Conservation (phyloP, 306 rosid genomes). For the Prosopis cineraria region DNA sequence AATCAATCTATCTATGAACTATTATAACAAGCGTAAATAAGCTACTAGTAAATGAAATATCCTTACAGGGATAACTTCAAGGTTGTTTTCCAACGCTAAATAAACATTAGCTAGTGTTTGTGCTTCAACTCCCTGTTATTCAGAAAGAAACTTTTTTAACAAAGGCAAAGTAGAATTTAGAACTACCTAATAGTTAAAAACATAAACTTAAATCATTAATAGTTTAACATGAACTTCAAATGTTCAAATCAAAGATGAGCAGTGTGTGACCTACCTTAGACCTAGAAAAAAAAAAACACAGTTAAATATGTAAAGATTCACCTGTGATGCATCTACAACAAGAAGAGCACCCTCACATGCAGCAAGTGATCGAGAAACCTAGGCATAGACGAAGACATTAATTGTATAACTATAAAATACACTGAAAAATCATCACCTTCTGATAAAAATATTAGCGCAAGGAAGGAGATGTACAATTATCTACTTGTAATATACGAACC, state of each 20-base stretch:
- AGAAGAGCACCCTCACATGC: slow-evolving; percentile 98
- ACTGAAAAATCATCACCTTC: neutral
- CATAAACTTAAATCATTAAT: neutral
- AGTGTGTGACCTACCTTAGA: slow-evolving; percentile 8
- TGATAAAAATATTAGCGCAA: neutral
- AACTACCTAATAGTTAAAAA: neutral
- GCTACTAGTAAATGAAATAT: slow-evolving; percentile 10
- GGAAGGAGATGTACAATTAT: neutral
- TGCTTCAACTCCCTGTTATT: slow-evolving; percentile 87
- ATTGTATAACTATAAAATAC: neutral
- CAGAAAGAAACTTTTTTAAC: slow-evolving; percentile 22
- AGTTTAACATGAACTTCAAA: neutral
- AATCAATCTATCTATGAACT: slow-evolving; percentile 10
- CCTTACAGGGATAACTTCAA: slow-evolving; percentile 87
- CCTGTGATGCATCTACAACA: slow-evolving; percentile 98
- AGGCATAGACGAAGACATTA: slow-evolving; percentile 26
- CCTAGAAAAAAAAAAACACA: slow-evolving; percentile 23
- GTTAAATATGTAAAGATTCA: slow-evolving; percentile 30
- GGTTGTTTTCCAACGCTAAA: slow-evolving; percentile 83
- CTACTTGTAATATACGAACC: slow-evolving; percentile 13
- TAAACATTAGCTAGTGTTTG: slow-evolving; percentile 95
- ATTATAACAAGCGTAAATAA: slow-evolving; percentile 3
- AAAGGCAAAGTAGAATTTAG: slow-evolving; percentile 8
- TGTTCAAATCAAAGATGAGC: neutral
- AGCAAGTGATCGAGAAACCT: slow-evolving; percentile 95